A percentile compares a stretch with the other conserved stretches of the same genome.
phyloP scores from a whole-genome alignment of 495 filamentous ascomycete genomes.

The Talaromyces thailandensis region DNA sequence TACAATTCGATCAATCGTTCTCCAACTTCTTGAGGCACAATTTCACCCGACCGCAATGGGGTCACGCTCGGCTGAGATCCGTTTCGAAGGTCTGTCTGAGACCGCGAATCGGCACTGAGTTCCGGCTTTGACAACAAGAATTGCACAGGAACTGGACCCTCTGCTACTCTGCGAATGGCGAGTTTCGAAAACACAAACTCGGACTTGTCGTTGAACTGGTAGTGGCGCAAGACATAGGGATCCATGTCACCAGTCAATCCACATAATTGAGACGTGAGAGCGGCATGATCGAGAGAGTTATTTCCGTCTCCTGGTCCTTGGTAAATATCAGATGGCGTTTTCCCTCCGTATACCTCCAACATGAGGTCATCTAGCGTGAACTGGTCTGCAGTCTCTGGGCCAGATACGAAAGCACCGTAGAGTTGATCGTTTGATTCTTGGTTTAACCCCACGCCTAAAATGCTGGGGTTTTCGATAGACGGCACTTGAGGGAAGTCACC shows the following conservation, averaged over 20 bases:
- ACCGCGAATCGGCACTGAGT: not conserved
- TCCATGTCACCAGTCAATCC: constrained; percentile 1
- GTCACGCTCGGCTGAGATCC: not conserved
- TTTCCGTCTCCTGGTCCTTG: not conserved
- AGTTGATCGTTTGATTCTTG: not conserved
- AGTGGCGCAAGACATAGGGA: constrained; percentile 1
- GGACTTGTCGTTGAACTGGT: not conserved
- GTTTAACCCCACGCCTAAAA: not conserved
- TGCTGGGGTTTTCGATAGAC: not conserved
- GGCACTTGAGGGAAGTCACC: not conserved
- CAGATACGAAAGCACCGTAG: not conserved
- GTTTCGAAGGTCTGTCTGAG: not conserved
- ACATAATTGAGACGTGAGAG: not conserved
- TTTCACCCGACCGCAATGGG: not conserved
- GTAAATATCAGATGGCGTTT: not conserved
- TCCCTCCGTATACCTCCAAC: not conserved
- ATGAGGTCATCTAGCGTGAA: constrained; percentile 1
- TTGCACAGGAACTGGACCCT: not conserved
- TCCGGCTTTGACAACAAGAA: constrained; percentile 1
- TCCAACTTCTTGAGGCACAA: not conserved
- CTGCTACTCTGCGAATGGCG: not conserved
- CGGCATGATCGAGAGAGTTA: not conserved
- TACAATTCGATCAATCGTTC: constrained; percentile 3
- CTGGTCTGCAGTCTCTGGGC: not conserved
- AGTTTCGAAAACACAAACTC: constrained; percentile 2